phyloP scores from a whole-genome alignment of 176 grass and related monocot species.

The Triticum urartu region DNA sequence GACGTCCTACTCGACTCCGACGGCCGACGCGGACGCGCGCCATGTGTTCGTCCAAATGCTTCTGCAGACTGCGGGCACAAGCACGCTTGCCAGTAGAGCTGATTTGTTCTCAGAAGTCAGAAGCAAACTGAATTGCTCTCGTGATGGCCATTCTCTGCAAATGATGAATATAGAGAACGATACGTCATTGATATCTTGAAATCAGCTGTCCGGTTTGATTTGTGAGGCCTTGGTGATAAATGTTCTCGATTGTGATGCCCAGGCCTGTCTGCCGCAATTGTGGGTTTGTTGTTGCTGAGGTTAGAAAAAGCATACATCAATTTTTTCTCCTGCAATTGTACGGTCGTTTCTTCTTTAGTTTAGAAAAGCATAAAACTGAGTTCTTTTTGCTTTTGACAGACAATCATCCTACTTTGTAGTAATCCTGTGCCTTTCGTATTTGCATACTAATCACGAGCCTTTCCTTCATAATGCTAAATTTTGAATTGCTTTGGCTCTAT shows the following conservation, averaged over 20 bases:
- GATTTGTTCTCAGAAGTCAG: neutral
- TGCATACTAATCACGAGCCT: neutral
- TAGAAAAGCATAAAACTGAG: neutral
- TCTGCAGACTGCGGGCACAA: neutral
- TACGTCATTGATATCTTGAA: neutral
- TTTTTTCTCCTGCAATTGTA: neutral
- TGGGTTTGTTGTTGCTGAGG: neutral
- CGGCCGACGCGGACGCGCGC: neutral
- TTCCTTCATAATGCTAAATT: neutral
- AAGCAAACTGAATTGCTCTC: neutral
- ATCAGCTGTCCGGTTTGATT: neutral
- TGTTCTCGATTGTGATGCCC: neutral
- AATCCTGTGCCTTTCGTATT: neutral
- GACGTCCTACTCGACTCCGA: neutral
- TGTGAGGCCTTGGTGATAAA: neutral
- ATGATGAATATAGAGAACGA: neutral
- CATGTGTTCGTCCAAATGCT: conserved; percentile 29
- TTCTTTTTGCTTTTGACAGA: neutral
- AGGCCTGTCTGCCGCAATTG: neutral
- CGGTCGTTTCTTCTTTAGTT: neutral
- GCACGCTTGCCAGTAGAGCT: neutral
- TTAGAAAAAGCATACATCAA: neutral
- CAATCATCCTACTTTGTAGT: neutral
- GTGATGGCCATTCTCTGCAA: neutral
- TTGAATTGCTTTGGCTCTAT: neutral